These are phyloP conservation scores for Yarrowia porcina DNA, from an alignment of 805 yeast genomes.

Conservation along the genomic window DNA sequence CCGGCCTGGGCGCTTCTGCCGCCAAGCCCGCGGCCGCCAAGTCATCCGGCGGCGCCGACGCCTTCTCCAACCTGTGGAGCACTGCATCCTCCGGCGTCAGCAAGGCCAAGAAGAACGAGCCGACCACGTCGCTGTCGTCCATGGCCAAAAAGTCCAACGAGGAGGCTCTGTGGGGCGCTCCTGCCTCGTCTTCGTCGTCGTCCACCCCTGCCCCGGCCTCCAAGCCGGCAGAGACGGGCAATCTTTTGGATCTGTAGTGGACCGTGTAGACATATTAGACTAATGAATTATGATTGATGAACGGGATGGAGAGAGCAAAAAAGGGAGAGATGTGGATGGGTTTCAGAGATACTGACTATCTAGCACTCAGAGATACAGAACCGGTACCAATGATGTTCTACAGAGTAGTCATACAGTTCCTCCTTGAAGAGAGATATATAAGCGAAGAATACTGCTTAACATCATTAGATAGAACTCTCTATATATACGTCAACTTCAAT, in stretches of 20 bases:
- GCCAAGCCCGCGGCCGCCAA: constrained; percentile 30
- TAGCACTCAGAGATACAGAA: too few species aligned
- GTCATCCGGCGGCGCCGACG: constrained; percentile 33
- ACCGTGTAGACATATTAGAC: constrained; percentile 1
- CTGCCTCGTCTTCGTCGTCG: background rate
- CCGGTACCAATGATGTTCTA: too few species aligned
- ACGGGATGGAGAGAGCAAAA: background rate
- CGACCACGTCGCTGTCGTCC: constrained; percentile 24
- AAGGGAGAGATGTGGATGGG: too few species aligned
- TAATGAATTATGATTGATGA: constrained; percentile 23
- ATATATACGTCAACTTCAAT: too few species aligned
- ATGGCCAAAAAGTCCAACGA: constrained; percentile 18
- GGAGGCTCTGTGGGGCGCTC: constrained; percentile 19
- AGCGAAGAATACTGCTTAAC: too few species aligned
- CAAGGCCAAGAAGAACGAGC: constrained; percentile 29
- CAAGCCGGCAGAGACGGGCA: constrained; percentile 17
- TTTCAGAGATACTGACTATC: too few species aligned
- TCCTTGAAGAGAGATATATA: too few species aligned
- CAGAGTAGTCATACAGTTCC: too few species aligned
- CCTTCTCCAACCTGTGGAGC: constrained; percentile 43
- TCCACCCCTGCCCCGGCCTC: background rate
- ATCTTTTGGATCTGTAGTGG: constrained; percentile 11
- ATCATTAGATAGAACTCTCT: too few species aligned
- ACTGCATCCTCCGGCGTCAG: constrained; percentile 32
- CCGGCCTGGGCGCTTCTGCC: constrained; percentile 29